These are phyloP conservation scores for Nitzschia sp. DNA, from an alignment of 108 stramenopile genomes.

Conservation along the genomic window DNA sequence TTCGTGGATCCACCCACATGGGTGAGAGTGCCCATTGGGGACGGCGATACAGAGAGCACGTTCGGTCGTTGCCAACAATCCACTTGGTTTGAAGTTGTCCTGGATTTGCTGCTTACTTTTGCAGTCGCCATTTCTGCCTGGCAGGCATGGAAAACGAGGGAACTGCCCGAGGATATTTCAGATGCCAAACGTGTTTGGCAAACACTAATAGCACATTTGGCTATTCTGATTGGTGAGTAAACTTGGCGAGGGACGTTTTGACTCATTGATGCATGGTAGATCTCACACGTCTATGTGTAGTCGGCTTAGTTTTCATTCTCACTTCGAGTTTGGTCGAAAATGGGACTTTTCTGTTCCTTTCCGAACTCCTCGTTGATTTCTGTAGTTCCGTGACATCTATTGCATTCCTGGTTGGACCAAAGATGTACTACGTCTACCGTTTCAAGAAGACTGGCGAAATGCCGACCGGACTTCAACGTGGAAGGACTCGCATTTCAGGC, in stretches of 20 bases:
- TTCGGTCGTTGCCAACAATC: not conserved
- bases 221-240: constrained; percentile 5
- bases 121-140: constrained; percentile 3
- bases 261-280: not conserved
- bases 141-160: constrained; percentile 9
- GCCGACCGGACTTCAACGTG: not conserved
- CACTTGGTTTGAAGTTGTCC: not conserved
- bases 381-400: not conserved
- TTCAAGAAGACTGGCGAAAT: constrained; percentile 1
- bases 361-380: not conserved
- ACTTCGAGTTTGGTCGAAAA: not conserved
- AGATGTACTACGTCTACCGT: constrained; percentile 14
- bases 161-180: constrained; percentile 19
- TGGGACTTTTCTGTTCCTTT: not conserved
- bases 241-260: not conserved
- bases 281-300: not conserved
- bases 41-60: not conserved
- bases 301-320: not conserved
- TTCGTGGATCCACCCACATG: not conserved
- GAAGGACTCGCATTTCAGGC: not conserved
- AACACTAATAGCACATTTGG: constrained; percentile 12
- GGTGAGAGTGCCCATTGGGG: not conserved
- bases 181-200: constrained; percentile 11
- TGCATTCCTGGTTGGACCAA: constrained; percentile 16
- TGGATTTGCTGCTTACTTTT: not conserved